Evolutionary conservation across 1,284 basidiomycete species (phyloP), one percentile per base, ranked within the genome.

Genomic region (Irpex rosettiformis): DNA sequence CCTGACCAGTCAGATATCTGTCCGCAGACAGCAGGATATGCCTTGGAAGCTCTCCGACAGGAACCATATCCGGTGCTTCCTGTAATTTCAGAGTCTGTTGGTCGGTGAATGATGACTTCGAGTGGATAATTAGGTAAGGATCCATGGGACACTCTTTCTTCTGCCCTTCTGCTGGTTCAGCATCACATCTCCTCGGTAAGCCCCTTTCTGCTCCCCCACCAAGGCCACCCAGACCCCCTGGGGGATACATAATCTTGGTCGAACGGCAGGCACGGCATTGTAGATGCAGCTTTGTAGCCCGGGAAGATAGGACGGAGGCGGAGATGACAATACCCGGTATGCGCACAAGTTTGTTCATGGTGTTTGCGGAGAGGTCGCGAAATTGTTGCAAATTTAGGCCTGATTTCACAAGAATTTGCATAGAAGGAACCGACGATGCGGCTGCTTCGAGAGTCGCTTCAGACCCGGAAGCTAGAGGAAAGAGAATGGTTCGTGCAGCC

Each of bases 11-110:
- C 54, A 97, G 77, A 69, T 94, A 89, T 70, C 94, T 79, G 73
- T 99, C 97, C 10, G 88, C 88, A 37, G 93, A 96, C 25, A 99
- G 80, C 57, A 98, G 83, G 82, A 99, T 95, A 73, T 99, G 97
- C 45, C 96, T 79, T 3, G 97, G 97, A 51, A 99, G 79, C 70
- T 99, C 97, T 79, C 97, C 97, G 22, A 99, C 95, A 2, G 97
- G 97, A 0, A 99, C 97, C 94, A 98, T 98, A 72, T 99, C 97
- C 0, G 97, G 97, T 5, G 96, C 96, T 75, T 99, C 97, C 73
- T 99, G 97, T 13, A 99, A 82, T 73, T 99, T 99, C 67, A 99
- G 82, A 5, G 88, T 93, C 75, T 99, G 97, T 67, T 96, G 93
- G 72, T 99, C 97, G 27, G 96, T 90, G 71, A 99, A 99, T 3